These are phyloP conservation scores for Hyphopichia fennica DNA, from an alignment of 1,139 yeast genomes.

Conservation along the genomic window DNA sequence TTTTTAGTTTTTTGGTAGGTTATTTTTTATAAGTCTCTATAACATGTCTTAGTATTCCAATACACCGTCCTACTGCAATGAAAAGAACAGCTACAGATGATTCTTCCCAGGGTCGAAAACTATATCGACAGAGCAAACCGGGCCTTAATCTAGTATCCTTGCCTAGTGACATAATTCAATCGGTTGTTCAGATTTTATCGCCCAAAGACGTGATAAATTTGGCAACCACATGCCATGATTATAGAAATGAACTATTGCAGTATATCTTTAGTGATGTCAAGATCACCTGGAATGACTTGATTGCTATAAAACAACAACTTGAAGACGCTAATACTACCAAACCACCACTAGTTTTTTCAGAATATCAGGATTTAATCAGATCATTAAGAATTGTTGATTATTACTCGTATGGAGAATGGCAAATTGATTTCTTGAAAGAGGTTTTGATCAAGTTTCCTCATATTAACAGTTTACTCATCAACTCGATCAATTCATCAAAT, in stretches of 20 bases:
- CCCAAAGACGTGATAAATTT: constrained; percentile 25
- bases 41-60: too few species aligned
- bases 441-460: constrained; percentile 20
- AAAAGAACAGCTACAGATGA: too few species aligned
- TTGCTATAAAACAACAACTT: constrained; percentile 1
- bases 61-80: too few species aligned
- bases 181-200: constrained; percentile 18
- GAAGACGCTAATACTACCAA: neutral
- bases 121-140: too few species aligned
- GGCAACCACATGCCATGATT: constrained; percentile 18
- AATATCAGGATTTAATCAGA: constrained; percentile 8
- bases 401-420: constrained; percentile 46
- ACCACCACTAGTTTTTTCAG: neutral
- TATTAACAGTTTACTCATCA: constrained; percentile 24
- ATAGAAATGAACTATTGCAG: constrained; percentile 19
- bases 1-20: too few species aligned
- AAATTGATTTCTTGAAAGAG: constrained; percentile 28
- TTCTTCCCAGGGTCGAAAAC: too few species aligned
- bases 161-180: constrained; percentile 28
- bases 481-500: constrained; percentile 38
- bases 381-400: constrained; percentile 31
- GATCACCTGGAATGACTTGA: constrained; percentile 31
- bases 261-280: constrained; percentile 25
- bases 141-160: constrained; percentile 22
- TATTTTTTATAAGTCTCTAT: too few species aligned